Evolutionary conservation across 192 early-diverging fungal genomes (phyloP).

Genomic region (Gigaspora rosea): DNA sequence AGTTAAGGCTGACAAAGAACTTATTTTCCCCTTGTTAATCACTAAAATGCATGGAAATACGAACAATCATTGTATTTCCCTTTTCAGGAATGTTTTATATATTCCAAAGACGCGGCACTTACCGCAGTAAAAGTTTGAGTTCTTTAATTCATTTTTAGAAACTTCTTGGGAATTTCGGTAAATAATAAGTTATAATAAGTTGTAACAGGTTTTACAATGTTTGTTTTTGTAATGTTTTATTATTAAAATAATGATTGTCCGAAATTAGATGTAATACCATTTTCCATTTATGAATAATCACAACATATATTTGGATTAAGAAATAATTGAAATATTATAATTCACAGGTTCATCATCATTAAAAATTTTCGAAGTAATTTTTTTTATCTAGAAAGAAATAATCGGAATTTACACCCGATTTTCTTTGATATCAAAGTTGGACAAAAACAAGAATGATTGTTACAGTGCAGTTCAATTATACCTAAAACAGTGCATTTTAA

Average conservation of each 20-base stretch:
- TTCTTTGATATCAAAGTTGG: not conserved
- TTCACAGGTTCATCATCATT: not conserved
- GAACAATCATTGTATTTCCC: no score
- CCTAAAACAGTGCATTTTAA: not conserved
- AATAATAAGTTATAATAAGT: not conserved
- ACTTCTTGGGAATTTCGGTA: no score
- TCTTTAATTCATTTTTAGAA: no score
- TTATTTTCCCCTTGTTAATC: no score
- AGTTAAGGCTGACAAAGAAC: no score
- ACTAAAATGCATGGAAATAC: no score
- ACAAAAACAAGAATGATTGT: not conserved
- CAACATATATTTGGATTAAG: no score
- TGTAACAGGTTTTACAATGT: not conserved
- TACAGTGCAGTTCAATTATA: constrained; percentile 2
- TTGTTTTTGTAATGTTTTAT: not conserved
- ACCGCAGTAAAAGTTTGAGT: no score
- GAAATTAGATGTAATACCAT: not conserved
- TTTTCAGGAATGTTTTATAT: no score
- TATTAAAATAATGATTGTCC: no score
- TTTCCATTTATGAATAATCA: not conserved
- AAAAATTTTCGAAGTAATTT: not conserved
- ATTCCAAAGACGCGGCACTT: no score
- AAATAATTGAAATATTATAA: not conserved
- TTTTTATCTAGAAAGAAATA: not conserved
- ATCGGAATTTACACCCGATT: not conserved